Evolutionary conservation across 1,284 basidiomycete genomes (phyloP).

Genomic region (Taiwanofungus camphoratus): DNA sequence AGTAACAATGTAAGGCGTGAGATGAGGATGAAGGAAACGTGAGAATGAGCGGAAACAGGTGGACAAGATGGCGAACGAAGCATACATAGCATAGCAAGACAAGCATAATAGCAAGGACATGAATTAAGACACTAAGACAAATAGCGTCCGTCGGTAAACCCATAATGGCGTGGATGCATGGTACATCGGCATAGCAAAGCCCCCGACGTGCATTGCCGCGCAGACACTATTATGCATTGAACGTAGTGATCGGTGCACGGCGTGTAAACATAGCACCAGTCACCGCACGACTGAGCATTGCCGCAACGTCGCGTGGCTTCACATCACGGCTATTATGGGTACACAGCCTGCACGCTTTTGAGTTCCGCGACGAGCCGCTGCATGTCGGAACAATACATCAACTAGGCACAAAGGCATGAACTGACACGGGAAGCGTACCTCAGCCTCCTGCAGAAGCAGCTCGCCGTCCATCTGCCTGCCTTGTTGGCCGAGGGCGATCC

Average conservation of each 20-base stretch:
- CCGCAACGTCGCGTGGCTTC: neutral
- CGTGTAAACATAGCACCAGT: neutral
- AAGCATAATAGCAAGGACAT: slow-evolving; percentile 5
- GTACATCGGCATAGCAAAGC: too few relatives aligned
- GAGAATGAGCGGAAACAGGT: neutral
- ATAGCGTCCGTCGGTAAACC: neutral
- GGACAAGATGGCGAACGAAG: neutral
- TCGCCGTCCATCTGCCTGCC: slow-evolving; percentile 7
- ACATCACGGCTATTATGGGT: too few relatives aligned
- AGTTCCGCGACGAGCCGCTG: slow-evolving; percentile 16
- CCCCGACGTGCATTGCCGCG: too few relatives aligned
- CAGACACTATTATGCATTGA: too few relatives aligned
- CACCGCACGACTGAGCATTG: neutral
- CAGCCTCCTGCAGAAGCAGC: slow-evolving; percentile 11
- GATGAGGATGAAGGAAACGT: too few relatives aligned
- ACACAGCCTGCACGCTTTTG: slow-evolving; percentile 3
- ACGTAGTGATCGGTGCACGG: too few relatives aligned
- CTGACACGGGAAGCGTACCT: slow-evolving; percentile 13
- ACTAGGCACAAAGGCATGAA: neutral
- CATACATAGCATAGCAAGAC: slow-evolving; percentile 8
- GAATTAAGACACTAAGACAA: neutral
- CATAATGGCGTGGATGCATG: too few relatives aligned
- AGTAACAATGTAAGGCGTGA: too few relatives aligned
- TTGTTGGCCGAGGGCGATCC: slow-evolving; percentile 48
- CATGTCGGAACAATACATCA: neutral